Evolutionary conservation across 345 rosid genomes (phyloP).

Genomic region (Diplotaxis tenuifolia): DNA sequence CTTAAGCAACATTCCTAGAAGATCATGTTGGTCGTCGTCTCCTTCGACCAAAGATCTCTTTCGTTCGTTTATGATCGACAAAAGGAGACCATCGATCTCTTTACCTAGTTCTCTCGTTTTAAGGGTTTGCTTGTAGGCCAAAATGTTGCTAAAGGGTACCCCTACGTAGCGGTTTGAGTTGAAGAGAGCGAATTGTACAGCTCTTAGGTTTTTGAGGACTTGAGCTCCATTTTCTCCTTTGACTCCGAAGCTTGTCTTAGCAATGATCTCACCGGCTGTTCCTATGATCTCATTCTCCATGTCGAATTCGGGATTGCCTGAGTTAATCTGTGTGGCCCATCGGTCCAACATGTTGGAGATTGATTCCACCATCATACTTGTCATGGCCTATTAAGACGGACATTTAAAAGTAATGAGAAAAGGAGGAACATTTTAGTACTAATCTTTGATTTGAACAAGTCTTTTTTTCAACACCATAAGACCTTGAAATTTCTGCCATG

Average conservation of each 20-base stretch:
- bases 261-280: slow-evolving; percentile 82
- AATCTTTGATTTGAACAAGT: slow-evolving; percentile 29
- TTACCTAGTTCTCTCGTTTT: slow-evolving; percentile 59
- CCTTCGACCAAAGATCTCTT: slow-evolving; percentile 24
- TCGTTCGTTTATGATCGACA: slow-evolving; percentile 54
- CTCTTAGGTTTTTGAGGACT: slow-evolving; percentile 65
- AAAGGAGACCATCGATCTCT: slow-evolving; percentile 69
- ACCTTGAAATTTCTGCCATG: slow-evolving; percentile 14
- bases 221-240: slow-evolving; percentile 49
- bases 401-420: slow-evolving; percentile 13
- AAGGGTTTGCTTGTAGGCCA: slow-evolving; percentile 50
- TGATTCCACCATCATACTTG: slow-evolving; percentile 81
- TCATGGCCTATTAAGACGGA: slow-evolving; percentile 52
- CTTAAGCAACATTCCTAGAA: slow-evolving; percentile 60
- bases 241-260: slow-evolving; percentile 85
- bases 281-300: slow-evolving; percentile 65
- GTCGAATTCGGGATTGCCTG: slow-evolving; percentile 57
- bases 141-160: slow-evolving; percentile 61
- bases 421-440: background rate
- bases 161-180: slow-evolving; percentile 80
- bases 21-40: slow-evolving; percentile 36
- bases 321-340: slow-evolving; percentile 51
- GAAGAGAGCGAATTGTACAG: slow-evolving; percentile 70
- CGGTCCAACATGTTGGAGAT: slow-evolving; percentile 63
- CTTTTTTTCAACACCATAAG: slow-evolving; percentile 11